A percentile compares a stretch with the other conserved stretches of the same genome.
These are phyloP conservation scores for Sphagnum tenellum DNA, from an alignment of 225 moss, liverwort and hornwort species.

Conservation along the genomic window DNA sequence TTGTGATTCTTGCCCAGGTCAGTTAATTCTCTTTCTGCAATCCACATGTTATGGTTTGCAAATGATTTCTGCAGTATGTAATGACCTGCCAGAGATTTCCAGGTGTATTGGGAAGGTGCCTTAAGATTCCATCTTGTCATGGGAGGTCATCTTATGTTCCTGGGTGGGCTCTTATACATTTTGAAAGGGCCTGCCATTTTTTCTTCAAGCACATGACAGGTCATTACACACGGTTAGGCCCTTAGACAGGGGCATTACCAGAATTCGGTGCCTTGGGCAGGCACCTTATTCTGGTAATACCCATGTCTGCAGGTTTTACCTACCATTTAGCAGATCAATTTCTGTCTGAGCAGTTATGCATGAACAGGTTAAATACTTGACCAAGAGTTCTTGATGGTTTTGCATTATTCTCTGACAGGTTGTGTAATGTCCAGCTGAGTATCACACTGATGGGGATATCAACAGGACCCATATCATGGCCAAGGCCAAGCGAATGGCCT, in stretches of 20 bases:
- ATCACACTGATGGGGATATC: not conserved
- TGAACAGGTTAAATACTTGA: not conserved
- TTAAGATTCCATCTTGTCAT: too few species aligned
- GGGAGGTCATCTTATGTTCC: too few species aligned
- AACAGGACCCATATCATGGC: constrained; percentile 58
- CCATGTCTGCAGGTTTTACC: too few species aligned
- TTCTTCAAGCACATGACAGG: not conserved
- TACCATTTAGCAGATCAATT: too few species aligned
- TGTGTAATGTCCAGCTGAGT: not conserved
- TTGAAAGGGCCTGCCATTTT: not conserved
- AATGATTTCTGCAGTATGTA: not conserved
- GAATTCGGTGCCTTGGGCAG: too few species aligned
- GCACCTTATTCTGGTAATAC: too few species aligned
- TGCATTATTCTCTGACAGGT: too few species aligned
- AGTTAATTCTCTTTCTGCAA: not conserved
- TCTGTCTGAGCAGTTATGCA: too few species aligned
- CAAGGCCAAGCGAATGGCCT: constrained; percentile 53
- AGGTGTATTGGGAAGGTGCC: too few species aligned
- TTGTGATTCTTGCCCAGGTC: constrained; percentile 55
- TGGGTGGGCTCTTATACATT: not conserved
- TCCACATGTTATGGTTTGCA: not conserved
- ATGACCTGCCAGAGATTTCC: not conserved
- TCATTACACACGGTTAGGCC: too few species aligned
- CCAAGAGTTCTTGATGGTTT: not conserved
- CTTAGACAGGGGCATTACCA: too few species aligned